Base-by-base conservation (phyloP, 1,284 basidiomycete genomes). In the Ustilago curta region DNA sequence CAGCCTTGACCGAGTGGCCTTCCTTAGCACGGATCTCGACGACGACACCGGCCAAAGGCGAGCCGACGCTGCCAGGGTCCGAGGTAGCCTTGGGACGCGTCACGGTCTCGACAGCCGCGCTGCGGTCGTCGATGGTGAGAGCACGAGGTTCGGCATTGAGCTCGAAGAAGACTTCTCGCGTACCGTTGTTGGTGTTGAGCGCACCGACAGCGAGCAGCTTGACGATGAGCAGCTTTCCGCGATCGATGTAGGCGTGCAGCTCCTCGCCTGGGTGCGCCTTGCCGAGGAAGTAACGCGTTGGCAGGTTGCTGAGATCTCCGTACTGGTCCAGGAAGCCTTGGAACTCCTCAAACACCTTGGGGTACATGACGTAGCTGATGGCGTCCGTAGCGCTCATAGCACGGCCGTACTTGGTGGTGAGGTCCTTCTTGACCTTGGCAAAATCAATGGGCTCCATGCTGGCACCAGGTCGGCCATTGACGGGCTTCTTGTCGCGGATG, bases 121-220 rank as follows among this genome's bases (percentile, higher is more conserved):
- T 94, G 86, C 92, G 93, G 88, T 99, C 97, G 83, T 96, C 93
- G 64, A 99, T 92, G 67, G 93, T 71, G 59, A 83, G 76, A 18
- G 72, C 71, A 61, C 83, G 79, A 16, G 82, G 80, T 65, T 82
- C 80, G 56, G 76, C 78, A 69, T 84, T 85, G 61, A 86, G 74
- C 88, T 99, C 97, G 85, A 98, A 97, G 93, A 94, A 97, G 77
- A 97, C 94, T 85, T 98, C 96, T 81, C 97, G 91, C 81, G 93
- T 92, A 52, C 95, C 94, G 80, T 90, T 92, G 59, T 92, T 91
- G 85, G 93, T 91, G 73, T 97, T 91, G 68, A 99, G 91, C 68
- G 94, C 92, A 32, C 96, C 95, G 58, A 97, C 90, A 43, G 97
- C 96, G 88, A 99, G 92, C 79, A 99, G 89, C 84, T 95, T 93